Percentiles rank a stretch among this genome's conserved stretches.
Evolutionary conservation across 163 green algal genomes (phyloP).

Genomic region (Scenedesmus sp.): DNA sequence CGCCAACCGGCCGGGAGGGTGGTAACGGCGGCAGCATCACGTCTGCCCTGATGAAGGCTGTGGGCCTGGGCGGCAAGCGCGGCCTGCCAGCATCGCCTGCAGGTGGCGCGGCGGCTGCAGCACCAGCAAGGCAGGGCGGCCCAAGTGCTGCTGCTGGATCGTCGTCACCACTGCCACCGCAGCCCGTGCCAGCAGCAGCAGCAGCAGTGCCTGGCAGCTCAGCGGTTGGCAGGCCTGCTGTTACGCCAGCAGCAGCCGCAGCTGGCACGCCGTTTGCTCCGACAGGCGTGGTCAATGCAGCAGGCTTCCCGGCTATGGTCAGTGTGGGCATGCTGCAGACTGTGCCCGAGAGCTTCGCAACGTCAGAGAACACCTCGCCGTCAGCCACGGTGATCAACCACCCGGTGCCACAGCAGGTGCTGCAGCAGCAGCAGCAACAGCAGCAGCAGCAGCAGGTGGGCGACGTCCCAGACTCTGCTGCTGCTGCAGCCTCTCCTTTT

Average conservation of each 20-base stretch:
- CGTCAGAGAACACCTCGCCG: background rate
- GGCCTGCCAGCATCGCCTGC: background rate
- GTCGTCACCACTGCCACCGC: too few relatives aligned
- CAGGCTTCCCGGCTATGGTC: background rate
- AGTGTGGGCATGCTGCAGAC: slow-evolving; percentile 1
- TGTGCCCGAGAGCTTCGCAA: background rate
- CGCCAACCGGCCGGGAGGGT: background rate
- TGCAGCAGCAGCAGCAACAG: slow-evolving; percentile 6
- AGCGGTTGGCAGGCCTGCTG: background rate
- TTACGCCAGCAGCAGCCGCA: background rate
- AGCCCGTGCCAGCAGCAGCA: background rate
- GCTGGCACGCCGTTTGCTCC: background rate
- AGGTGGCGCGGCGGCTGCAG: too few relatives aligned
- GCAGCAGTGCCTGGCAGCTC: background rate
- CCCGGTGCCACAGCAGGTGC: background rate
- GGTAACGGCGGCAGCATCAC: background rate
- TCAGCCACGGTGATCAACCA: background rate
- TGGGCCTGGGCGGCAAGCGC: background rate
- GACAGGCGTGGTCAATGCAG: background rate
- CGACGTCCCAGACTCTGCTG: background rate
- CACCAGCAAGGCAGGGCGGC: background rate
- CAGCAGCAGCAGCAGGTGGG: background rate
- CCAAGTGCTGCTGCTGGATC: background rate
- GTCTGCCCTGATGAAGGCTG: background rate
- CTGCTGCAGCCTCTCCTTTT: slow-evolving; percentile 4